A percentile compares a stretch with the other conserved stretches of the same genome.
phyloP scores from a whole-genome alignment of 176 grass and related monocot species.

The Guadua angustifolia region DNA sequence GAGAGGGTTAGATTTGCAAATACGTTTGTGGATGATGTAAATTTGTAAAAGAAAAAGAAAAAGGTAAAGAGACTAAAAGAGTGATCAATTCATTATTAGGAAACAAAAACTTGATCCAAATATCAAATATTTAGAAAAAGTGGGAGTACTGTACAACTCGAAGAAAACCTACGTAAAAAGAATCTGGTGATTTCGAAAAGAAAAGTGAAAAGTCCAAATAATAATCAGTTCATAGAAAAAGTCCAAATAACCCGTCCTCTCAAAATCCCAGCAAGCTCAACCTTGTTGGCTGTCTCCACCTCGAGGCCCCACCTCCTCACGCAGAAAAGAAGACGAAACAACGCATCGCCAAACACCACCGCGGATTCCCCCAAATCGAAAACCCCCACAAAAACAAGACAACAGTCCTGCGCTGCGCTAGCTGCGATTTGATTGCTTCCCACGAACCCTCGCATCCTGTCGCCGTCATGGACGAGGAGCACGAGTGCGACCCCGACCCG shows the following conservation, averaged over 20 bases:
- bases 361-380: constrained; percentile 41
- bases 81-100: too few relatives aligned
- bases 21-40: too few relatives aligned
- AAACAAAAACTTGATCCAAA: too few relatives aligned
- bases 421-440: constrained; percentile 29
- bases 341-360: constrained; percentile 18
- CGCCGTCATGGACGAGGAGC: constrained; percentile 44
- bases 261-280: background rate
- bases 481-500: constrained; percentile 24
- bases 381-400: background rate
- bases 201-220: background rate
- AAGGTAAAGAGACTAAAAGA: too few relatives aligned
- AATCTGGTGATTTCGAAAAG: background rate
- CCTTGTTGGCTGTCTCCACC: constrained; percentile 1
- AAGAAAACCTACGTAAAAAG: background rate
- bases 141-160: too few relatives aligned
- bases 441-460: constrained; percentile 11
- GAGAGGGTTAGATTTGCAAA: too few relatives aligned
- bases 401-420: background rate
- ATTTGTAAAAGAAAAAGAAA: too few relatives aligned
- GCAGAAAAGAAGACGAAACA: background rate
- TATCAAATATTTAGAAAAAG: too few relatives aligned
- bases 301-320: background rate
- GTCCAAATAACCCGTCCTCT: background rate
- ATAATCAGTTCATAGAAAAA: background rate